phyloP scores from a whole-genome alignment of 2,329 filamentous ascomycete genomes.

The Elsinoe ampelina region DNA sequence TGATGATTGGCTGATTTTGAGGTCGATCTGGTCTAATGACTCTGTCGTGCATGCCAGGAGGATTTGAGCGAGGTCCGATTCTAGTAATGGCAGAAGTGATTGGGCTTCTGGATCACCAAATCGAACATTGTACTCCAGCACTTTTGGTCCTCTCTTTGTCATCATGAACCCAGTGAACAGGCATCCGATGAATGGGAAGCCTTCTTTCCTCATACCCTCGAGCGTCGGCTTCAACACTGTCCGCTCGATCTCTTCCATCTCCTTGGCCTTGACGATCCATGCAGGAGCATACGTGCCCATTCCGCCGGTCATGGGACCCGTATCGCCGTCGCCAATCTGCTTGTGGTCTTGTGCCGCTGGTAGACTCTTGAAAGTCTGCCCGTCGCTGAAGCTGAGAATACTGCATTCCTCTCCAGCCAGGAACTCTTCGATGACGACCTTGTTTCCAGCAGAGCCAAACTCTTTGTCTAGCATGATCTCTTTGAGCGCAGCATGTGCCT shows the following conservation, averaged over 20 bases:
- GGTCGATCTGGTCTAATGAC: constrained; percentile 49
- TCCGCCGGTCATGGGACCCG: constrained; percentile 87
- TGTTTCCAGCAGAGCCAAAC: constrained; percentile 77
- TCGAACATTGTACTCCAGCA: constrained; percentile 86
- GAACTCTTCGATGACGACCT: constrained; percentile 94
- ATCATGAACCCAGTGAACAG: constrained; percentile 93
- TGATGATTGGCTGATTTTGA: constrained; percentile 42
- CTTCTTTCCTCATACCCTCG: constrained; percentile 73
- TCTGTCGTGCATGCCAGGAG: constrained; percentile 77
- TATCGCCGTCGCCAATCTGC: constrained; percentile 80
- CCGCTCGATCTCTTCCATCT: constrained; percentile 69
- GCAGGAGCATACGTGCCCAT: constrained; percentile 95
- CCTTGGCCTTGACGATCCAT: constrained; percentile 39
- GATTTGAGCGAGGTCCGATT: constrained; percentile 78
- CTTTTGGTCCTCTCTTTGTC: constrained; percentile 67
- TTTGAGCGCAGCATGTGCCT: constrained; percentile 71
- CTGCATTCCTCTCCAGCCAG: constrained; percentile 86
- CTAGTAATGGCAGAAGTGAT: constrained; percentile 70
- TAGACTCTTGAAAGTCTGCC: constrained; percentile 70
- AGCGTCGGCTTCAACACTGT: constrained; percentile 85
- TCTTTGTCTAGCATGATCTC: constrained; percentile 85
- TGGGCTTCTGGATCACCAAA: constrained; percentile 91
- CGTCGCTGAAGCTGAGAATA: constrained; percentile 85
- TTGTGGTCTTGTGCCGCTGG: constrained; percentile 96
- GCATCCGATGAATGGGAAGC: constrained; percentile 60